A percentile compares a stretch with the other conserved stretches of the same genome.
Conservation (phyloP, 2,329 filamentous ascomycete species). For the Hirsutella thompsonii region DNA sequence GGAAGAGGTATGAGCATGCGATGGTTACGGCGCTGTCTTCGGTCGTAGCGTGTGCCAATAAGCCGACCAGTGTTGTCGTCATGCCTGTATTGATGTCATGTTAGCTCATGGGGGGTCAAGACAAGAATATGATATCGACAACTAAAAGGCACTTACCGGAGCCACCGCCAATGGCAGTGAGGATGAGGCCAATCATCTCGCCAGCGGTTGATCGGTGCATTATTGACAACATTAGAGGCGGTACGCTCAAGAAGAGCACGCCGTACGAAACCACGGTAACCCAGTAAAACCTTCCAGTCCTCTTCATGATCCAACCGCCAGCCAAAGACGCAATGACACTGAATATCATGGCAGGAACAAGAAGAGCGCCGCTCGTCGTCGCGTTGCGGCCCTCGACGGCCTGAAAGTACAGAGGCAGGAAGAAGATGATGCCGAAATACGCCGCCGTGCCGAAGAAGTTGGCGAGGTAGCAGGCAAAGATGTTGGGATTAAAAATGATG, state of each 20-base stretch:
- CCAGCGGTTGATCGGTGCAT: slow-evolving; percentile 2
- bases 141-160: slow-evolving; percentile 18
- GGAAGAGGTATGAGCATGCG: slow-evolving; percentile 67
- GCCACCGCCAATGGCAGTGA: slow-evolving; percentile 28
- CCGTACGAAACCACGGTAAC: slow-evolving; percentile 29
- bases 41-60: slow-evolving; percentile 55
- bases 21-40: slow-evolving; percentile 33
- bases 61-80: slow-evolving; percentile 57
- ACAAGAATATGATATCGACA: not conserved
- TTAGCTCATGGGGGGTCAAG: no score
- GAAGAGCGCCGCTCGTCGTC: slow-evolving; percentile 47
- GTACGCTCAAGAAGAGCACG: slow-evolving; percentile 38
- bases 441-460: slow-evolving; percentile 61
- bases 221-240: slow-evolving; percentile 11
- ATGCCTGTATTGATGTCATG: slow-evolving; percentile 46
- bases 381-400: slow-evolving; percentile 53
- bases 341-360: slow-evolving; percentile 52
- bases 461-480: slow-evolving; percentile 55
- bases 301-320: slow-evolving; percentile 54
- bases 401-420: slow-evolving; percentile 69
- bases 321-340: slow-evolving; percentile 52
- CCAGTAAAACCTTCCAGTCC: slow-evolving; percentile 54
- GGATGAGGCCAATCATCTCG: slow-evolving; percentile 43
- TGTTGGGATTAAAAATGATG: slow-evolving; percentile 53
- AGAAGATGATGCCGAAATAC: slow-evolving; percentile 47